phyloP scores from a whole-genome alignment of 768 basidiomycete genomes.

The Erythrobasidium yunnanense region DNA sequence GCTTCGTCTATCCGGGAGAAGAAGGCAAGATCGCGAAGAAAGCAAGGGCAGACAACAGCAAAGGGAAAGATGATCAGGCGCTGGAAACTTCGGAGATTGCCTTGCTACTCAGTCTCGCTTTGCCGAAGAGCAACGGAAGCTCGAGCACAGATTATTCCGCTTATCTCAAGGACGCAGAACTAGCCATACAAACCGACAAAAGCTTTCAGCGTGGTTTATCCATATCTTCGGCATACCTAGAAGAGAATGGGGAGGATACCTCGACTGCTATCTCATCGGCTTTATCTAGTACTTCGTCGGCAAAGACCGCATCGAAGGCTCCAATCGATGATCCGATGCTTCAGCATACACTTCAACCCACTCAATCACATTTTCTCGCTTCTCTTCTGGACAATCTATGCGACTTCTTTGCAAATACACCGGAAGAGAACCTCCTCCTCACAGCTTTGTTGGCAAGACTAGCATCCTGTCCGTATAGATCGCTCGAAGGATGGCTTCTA shows the following conservation, averaged over 20 bases:
- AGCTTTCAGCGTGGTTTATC: constrained; percentile 33
- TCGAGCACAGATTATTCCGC: constrained; percentile 37
- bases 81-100: no score
- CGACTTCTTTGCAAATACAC: constrained; percentile 70
- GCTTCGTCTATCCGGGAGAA: constrained; percentile 30
- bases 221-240: not conserved
- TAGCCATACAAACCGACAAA: constrained; percentile 19
- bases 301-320: no score
- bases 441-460: constrained; percentile 71
- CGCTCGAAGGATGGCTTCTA: constrained; percentile 77
- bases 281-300: no score
- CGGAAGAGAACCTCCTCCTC: constrained; percentile 76
- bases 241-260: not conserved
- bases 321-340: no score
- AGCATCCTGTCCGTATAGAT: constrained; percentile 73
- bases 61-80: no score
- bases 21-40: not conserved
- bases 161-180: constrained; percentile 40
- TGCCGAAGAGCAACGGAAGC: no score
- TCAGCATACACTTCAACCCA: constrained; percentile 60
- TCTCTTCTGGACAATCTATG: constrained; percentile 47
- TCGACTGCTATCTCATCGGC: not conserved
- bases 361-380: constrained; percentile 59
- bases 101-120: no score
- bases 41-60: not conserved